Conservation (phyloP, 148 eudicot species). For the Agrostemma githago region DNA sequence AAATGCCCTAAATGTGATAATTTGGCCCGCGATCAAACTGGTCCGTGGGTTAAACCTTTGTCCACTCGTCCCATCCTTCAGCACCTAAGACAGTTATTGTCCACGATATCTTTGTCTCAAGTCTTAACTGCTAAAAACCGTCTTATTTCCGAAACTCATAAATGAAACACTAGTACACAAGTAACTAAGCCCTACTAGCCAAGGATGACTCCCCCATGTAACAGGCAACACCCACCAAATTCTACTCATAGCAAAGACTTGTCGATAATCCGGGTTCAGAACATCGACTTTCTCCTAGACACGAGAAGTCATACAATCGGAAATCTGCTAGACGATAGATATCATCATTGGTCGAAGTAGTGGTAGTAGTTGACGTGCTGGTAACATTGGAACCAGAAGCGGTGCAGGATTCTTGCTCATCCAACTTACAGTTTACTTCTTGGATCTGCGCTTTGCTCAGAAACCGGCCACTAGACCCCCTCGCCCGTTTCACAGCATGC, state of each 20-base stretch:
- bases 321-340: conserved; percentile 30
- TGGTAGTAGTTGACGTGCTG: neutral
- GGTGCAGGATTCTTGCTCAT: conserved; percentile 28
- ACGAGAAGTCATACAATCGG: conserved; percentile 37
- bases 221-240: neutral
- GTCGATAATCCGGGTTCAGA: neutral
- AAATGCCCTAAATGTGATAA: no score
- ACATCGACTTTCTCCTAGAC: conserved; percentile 26
- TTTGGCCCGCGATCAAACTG: no score
- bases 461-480: conserved; percentile 27
- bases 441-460: neutral
- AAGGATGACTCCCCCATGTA: conserved; percentile 56
- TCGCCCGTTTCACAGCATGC: conserved; percentile 66
- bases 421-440: no score
- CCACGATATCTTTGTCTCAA: no score
- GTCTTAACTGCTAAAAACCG: no score
- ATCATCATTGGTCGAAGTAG: conserved; percentile 30
- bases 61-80: no score
- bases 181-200: conserved; percentile 23
- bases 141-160: no score
- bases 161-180: no score
- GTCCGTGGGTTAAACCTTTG: no score
- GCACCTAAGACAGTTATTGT: no score
- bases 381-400: conserved; percentile 41
- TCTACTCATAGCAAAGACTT: neutral